Percentiles rank a stretch among this genome's conserved stretches.
Evolutionary conservation across 208 protist species (phyloP).

Genomic region (Trypanosoma brucei): DNA sequence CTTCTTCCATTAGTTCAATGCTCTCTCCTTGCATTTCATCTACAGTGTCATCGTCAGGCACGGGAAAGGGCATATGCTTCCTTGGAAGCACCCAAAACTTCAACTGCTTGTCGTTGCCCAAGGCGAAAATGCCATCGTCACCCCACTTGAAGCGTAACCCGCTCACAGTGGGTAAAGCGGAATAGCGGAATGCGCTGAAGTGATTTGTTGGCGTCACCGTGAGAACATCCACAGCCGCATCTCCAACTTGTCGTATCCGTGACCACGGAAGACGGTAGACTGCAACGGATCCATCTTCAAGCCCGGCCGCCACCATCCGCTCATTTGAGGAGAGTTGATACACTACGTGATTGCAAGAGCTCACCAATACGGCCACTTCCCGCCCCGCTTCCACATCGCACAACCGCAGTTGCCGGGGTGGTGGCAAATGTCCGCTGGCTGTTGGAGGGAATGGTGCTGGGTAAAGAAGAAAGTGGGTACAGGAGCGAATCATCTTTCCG

Average conservation of each 20-base stretch:
- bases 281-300: conserved; percentile 22
- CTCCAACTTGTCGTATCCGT: conserved; percentile 1
- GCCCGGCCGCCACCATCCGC: conserved; percentile 9
- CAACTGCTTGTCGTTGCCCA: conserved; percentile 19
- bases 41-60: neutral
- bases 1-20: neutral
- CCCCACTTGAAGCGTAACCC: conserved; percentile 13
- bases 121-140: conserved; percentile 16
- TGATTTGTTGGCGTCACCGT: conserved; percentile 11
- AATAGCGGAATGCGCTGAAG: conserved; percentile 13
- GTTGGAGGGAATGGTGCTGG: conserved; percentile 4
- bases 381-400: conserved; percentile 1
- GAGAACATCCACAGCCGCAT: neutral
- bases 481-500: conserved; percentile 1
- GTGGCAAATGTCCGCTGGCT: neutral
- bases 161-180: conserved; percentile 11
- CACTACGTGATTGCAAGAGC: conserved; percentile 5
- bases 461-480: conserved; percentile 14
- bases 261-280: conserved; percentile 12
- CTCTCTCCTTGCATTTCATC: neutral
- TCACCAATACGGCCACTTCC: conserved; percentile 13
- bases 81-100: conserved; percentile 23
- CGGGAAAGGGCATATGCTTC: no score
- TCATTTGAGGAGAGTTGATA: conserved; percentile 21
- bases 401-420: conserved; percentile 12